These are phyloP conservation scores for Colletotrichum higginsianum DNA, from an alignment of 2,329 filamentous ascomycete genomes.

Conservation along the genomic window DNA sequence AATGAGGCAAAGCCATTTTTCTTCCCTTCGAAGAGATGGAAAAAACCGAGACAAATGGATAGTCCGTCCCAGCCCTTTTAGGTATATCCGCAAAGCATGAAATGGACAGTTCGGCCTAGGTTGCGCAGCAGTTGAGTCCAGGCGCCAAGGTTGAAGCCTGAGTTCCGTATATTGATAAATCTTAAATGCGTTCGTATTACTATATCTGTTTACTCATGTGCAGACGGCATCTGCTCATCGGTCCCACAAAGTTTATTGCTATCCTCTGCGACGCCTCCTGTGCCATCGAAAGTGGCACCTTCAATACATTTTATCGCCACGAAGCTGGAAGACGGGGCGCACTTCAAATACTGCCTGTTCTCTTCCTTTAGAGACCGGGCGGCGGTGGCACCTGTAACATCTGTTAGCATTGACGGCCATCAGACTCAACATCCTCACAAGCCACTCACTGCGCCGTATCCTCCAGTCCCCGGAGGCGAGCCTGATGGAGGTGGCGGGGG, in stretches of 20 bases:
- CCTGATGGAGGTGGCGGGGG: conserved; percentile 68
- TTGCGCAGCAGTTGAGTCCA: too few relatives aligned
- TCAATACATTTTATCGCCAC: not conserved
- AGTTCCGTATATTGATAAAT: too few relatives aligned
- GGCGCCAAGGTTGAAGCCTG: too few relatives aligned
- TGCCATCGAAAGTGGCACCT: not conserved
- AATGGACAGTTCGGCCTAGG: too few relatives aligned
- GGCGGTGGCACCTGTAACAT: conserved; percentile 69
- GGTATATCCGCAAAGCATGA: too few relatives aligned
- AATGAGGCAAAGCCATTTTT: too few relatives aligned
- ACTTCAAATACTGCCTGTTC: not conserved
- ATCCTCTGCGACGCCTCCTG: not conserved
- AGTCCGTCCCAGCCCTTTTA: too few relatives aligned
- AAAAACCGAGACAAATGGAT: too few relatives aligned
- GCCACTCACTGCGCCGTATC: conserved; percentile 75
- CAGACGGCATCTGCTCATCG: conserved; percentile 13
- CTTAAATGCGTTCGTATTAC: conserved; percentile 18
- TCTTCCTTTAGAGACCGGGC: conserved; percentile 62
- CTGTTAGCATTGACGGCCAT: conserved; percentile 2
- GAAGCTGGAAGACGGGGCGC: not conserved
- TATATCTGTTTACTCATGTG: conserved; percentile 32
- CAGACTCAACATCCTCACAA: not conserved
- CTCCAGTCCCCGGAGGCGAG: conserved; percentile 64
- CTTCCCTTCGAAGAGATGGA: too few relatives aligned
- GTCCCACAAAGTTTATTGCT: not conserved